phyloP scores from a whole-genome alignment of 73 alveolate genomes.

The Uronychia setigera region DNA sequence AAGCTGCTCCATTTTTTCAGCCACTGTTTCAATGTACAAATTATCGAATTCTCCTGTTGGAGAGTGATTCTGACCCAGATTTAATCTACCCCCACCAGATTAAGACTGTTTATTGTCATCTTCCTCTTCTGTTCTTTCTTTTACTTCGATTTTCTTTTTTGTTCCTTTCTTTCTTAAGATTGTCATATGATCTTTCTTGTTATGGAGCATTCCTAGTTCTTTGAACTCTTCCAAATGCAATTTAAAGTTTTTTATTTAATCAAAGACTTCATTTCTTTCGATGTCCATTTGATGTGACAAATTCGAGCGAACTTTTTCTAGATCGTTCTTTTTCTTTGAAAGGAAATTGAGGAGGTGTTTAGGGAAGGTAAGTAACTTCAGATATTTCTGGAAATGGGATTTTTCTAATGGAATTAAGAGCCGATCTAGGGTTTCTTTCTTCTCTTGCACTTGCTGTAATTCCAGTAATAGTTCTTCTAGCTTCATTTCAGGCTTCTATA shows the following conservation, averaged over 20 bases:
- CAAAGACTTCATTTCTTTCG: slow-evolving; percentile 14
- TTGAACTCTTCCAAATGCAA: slow-evolving; percentile 53
- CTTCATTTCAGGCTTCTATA: slow-evolving; percentile 31
- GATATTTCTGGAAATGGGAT: slow-evolving; percentile 14
- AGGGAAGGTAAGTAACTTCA: slow-evolving; percentile 32
- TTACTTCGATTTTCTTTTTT: no score
- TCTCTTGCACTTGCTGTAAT: slow-evolving; percentile 23
- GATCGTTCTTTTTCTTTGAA: slow-evolving; percentile 11
- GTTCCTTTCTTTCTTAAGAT: neutral
- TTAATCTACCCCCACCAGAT: no score
- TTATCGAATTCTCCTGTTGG: neutral
- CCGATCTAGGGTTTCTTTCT: slow-evolving; percentile 43
- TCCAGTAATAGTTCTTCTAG: slow-evolving; percentile 39
- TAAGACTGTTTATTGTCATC: neutral
- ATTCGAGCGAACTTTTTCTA: slow-evolving; percentile 37
- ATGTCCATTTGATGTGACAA: slow-evolving; percentile 29
- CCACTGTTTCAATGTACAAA: slow-evolving; percentile 10
- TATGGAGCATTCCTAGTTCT: slow-evolving; percentile 35
- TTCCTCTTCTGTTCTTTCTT: no score
- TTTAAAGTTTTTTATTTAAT: slow-evolving; percentile 9
- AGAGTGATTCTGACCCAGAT: neutral
- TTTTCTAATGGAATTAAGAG: slow-evolving; percentile 14
- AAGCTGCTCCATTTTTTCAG: slow-evolving; percentile 50
- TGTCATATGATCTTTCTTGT: slow-evolving; percentile 2
- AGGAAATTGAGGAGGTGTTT: slow-evolving; percentile 5